Base-by-base conservation (phyloP, 371 early-diverging fungal genomes). In the Apophysomyces elegans region DNA sequence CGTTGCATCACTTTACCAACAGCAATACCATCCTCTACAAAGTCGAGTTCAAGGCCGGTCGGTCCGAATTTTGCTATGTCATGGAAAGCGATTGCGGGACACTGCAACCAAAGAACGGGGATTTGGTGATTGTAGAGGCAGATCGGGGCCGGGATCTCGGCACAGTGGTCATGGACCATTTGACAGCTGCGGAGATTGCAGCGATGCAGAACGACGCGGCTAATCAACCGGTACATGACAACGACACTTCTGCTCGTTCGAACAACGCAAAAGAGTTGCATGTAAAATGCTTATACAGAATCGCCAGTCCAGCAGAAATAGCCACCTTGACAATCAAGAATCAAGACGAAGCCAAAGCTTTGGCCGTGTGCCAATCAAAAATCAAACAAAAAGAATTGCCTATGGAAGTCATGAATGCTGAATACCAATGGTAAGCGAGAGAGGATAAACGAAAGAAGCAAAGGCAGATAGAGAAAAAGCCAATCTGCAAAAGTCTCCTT, bases 401-500 rank as follows among this genome's bases (percentile, higher is more conserved):
- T 12, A 98, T 98, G 98, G 89, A 95, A 67, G 90, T 98, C 11
- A 91, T 95, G 0, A 95, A 95, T 72, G 98, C 97, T n/a, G 98
- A 98, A 78, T 98, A 94, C 72, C 98, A 98, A 80, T 97, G 97
- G 94, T 93, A 76, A 68, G 72, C 43, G 36, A 35, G 32, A 67
- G 44, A 35, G 13, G 14, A 5, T 18, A 8, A 18, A 37, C 7
- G 16, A 26, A 59, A 32, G 47, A 65, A 59, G 56, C 39, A 7
- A 12, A 3, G 14, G 0, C 3, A 26, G 32, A 26, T 2, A 26
- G 32, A 26, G 32, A 26, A 26, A 26, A 26, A 1, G 0, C 32
- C 32, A 26, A 26, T 26, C 32, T 26, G 32, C 32, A 26, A 26
- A 26, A 2, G 2, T 26, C 2, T 2, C 32, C 32, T 26, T 26